Conservation (phyloP, 2,329 filamentous ascomycete species). For the Berkeleyomyces rouxiae region DNA sequence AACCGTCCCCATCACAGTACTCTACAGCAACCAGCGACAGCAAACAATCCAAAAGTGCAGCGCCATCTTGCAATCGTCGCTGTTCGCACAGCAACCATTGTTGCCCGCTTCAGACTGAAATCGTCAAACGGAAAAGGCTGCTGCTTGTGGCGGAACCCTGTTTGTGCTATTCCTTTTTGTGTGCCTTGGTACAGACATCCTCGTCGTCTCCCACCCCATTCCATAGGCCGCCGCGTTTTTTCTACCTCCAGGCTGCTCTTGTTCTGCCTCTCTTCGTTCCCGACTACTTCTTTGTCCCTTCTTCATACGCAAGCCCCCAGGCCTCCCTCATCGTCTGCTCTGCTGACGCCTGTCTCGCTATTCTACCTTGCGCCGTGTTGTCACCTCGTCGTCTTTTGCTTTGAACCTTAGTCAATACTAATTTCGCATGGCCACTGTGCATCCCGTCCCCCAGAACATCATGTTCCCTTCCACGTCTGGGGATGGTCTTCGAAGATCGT, state of each 20-base stretch:
- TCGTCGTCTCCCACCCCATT: conserved; percentile 24
- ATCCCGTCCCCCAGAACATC: conserved; percentile 4
- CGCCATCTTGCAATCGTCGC: background rate
- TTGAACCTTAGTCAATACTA: background rate
- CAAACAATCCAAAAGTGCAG: too few relatives aligned
- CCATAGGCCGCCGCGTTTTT: background rate
- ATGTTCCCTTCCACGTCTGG: conserved; percentile 8
- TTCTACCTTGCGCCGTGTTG: background rate
- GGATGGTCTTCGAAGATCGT: conserved; percentile 8
- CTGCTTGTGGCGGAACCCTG: conserved; percentile 17
- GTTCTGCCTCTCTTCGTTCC: conserved; percentile 17
- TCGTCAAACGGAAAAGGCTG: background rate
- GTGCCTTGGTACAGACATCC: conserved; percentile 18
- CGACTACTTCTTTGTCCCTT: conserved; percentile 26
- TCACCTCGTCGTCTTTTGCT: conserved; percentile 12
- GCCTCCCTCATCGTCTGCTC: conserved; percentile 16
- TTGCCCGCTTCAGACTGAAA: background rate
- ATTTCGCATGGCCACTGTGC: conserved; percentile 6
- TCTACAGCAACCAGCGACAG: background rate
- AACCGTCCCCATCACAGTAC: background rate
- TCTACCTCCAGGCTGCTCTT: background rate
- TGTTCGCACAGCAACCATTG: background rate
- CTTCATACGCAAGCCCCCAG: background rate
- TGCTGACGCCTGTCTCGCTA: conserved; percentile 18
- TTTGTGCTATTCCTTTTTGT: background rate